These are phyloP conservation scores for Pogostemon cablin DNA, from an alignment of 257 asterid genomes.

Conservation along the genomic window DNA sequence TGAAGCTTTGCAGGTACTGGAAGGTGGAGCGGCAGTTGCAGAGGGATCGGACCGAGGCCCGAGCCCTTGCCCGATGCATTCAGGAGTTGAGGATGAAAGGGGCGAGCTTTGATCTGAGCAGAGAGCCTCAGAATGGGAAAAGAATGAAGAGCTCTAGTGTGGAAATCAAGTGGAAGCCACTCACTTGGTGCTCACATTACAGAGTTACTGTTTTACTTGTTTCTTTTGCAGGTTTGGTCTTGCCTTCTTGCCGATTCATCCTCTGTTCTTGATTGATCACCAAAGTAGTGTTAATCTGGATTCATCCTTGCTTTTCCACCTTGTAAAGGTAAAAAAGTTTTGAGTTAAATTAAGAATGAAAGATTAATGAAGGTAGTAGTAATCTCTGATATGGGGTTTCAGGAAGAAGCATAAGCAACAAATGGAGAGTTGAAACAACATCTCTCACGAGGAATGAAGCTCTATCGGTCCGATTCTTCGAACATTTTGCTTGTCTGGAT, in stretches of 20 bases:
- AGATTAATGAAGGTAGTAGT: neutral
- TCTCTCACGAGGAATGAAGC: constrained; percentile 48
- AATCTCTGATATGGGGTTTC: constrained; percentile 14
- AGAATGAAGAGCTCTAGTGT: constrained; percentile 95
- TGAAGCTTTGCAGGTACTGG: constrained; percentile 79
- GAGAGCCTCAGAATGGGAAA: constrained; percentile 77
- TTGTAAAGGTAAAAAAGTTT: constrained; percentile 2
- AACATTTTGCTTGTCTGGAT: neutral
- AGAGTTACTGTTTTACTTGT: constrained; percentile 58
- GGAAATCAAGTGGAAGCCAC: constrained; percentile 90
- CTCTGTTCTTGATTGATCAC: constrained; percentile 46
- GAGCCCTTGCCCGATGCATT: constrained; percentile 67
- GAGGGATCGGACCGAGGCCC: constrained; percentile 70
- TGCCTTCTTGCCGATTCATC: constrained; percentile 66
- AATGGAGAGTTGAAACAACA: neutral
- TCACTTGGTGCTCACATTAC: constrained; percentile 68
- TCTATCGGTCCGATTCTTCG: constrained; percentile 46
- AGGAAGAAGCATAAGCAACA: constrained; percentile 3
- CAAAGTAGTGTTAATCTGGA: neutral
- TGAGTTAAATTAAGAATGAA: neutral
- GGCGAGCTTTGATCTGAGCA: constrained; percentile 73
- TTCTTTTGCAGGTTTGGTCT: constrained; percentile 59
- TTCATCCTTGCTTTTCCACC: neutral
- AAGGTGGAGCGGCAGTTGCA: constrained; percentile 66
- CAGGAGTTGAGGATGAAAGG: constrained; percentile 98